Evolutionary conservation across 1,284 basidiomycete species (phyloP).

Genomic region (Ustilago nuda): DNA sequence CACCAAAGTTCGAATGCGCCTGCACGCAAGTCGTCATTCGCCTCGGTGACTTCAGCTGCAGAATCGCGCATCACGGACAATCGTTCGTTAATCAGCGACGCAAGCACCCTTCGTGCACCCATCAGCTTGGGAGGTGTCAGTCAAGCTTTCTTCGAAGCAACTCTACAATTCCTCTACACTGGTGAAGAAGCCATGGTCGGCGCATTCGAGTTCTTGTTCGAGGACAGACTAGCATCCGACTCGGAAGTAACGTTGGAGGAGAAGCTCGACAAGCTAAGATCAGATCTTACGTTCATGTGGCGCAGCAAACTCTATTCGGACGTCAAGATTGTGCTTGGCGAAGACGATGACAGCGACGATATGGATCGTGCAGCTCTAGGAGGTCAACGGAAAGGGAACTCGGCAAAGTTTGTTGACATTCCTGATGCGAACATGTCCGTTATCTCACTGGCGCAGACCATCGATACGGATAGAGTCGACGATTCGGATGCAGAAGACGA

Average conservation of each 20-base stretch:
- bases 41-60: conserved; percentile 25
- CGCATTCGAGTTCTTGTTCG: conserved; percentile 60
- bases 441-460: conserved; percentile 44
- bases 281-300: conserved; percentile 65
- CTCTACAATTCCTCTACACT: conserved; percentile 62
- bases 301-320: conserved; percentile 64
- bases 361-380: neutral
- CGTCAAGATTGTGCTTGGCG: conserved; percentile 56
- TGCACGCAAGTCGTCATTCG: conserved; percentile 36
- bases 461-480: conserved; percentile 38
- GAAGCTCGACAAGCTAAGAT: conserved; percentile 83
- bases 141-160: conserved; percentile 57
- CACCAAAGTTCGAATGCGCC: conserved; percentile 1
- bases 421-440: conserved; percentile 57
- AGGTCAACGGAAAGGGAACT: neutral
- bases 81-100: conserved; percentile 35
- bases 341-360: conserved; percentile 20
- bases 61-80: conserved; percentile 27
- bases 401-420: conserved; percentile 38
- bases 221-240: conserved; percentile 48
- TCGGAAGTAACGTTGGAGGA: conserved; percentile 75
- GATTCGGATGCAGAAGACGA: conserved; percentile 51
- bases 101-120: conserved; percentile 52
- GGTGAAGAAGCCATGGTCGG: conserved; percentile 59
- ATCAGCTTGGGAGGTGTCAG: conserved; percentile 51